Conservation (phyloP, 768 basidiomycete genomes). For the Exidia glandulosa region DNA sequence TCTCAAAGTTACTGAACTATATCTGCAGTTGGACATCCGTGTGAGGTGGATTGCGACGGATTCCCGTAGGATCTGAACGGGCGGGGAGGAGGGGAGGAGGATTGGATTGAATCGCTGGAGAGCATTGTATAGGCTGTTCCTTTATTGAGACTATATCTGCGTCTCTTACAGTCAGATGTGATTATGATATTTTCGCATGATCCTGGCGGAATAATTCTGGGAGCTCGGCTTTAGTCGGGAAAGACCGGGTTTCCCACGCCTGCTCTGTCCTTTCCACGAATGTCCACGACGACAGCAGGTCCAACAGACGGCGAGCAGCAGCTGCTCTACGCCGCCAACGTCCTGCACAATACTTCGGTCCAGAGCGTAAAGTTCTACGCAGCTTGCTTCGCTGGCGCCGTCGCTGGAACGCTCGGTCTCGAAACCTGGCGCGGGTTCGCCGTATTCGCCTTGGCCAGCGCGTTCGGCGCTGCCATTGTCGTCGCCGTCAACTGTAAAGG, state of each 20-base stretch:
- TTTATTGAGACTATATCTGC: too few species aligned
- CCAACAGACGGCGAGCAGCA: neutral
- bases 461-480: constrained; percentile 56
- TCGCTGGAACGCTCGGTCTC: constrained; percentile 81
- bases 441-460: constrained; percentile 57
- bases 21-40: neutral
- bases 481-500: constrained; percentile 62
- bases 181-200: too few species aligned
- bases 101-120: too few species aligned
- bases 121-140: too few species aligned
- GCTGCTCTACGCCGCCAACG: constrained; percentile 49
- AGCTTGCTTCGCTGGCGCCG: constrained; percentile 76
- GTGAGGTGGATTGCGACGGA: neutral
- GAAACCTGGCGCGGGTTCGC: constrained; percentile 77
- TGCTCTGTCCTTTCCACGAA: too few species aligned
- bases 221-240: too few species aligned
- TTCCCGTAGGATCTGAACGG: too few species aligned
- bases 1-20: neutral
- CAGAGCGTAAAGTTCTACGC: constrained; percentile 68
- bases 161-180: too few species aligned
- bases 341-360: constrained; percentile 51
- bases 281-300: neutral
- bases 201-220: too few species aligned
- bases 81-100: too few species aligned
- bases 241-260: too few species aligned